Conservation (phyloP, 306 rosid species). For the Medicago arabica region DNA sequence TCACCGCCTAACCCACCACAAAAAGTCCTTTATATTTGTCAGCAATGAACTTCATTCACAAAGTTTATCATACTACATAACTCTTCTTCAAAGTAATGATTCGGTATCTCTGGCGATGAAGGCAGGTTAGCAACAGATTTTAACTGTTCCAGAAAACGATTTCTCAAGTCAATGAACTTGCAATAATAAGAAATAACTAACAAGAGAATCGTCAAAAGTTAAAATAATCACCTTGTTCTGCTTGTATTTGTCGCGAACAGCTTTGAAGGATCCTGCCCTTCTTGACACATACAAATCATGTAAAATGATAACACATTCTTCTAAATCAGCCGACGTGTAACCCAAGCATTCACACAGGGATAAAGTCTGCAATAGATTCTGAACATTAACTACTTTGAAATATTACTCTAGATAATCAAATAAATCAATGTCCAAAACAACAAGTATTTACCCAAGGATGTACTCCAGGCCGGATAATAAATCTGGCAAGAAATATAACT, state of each 20-base stretch:
- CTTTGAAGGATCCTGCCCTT: slow-evolving; percentile 64
- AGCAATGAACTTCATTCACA: background rate
- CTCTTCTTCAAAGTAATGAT: slow-evolving; percentile 49
- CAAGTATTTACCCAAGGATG: slow-evolving; percentile 80
- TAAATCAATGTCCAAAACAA: background rate
- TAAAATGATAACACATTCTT: slow-evolving; percentile 59
- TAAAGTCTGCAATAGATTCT: slow-evolving; percentile 48
- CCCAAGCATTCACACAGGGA: slow-evolving; percentile 52
- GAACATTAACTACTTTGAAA: slow-evolving; percentile 17
- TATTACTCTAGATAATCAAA: background rate
- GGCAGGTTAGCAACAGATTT: slow-evolving; percentile 69
- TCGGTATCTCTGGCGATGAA: slow-evolving; percentile 74
- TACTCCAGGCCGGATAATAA: slow-evolving; percentile 52
- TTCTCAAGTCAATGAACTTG: slow-evolving; percentile 5
- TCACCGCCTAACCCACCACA: background rate
- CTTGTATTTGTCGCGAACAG: slow-evolving; percentile 77
- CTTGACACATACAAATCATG: slow-evolving; percentile 73
- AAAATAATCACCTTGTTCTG: slow-evolving; percentile 62
- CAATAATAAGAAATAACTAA: background rate
- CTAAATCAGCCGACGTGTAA: slow-evolving; percentile 58
- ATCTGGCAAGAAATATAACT: slow-evolving; percentile 68
- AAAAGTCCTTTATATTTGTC: background rate
- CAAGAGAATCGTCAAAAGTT: background rate
- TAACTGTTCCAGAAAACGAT: slow-evolving; percentile 57
- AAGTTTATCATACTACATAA: background rate